Evolutionary conservation across 2,329 filamentous ascomycete genomes (phyloP), one percentile per base, ranked within the genome.

Genomic region (Trichoderma breve): DNA sequence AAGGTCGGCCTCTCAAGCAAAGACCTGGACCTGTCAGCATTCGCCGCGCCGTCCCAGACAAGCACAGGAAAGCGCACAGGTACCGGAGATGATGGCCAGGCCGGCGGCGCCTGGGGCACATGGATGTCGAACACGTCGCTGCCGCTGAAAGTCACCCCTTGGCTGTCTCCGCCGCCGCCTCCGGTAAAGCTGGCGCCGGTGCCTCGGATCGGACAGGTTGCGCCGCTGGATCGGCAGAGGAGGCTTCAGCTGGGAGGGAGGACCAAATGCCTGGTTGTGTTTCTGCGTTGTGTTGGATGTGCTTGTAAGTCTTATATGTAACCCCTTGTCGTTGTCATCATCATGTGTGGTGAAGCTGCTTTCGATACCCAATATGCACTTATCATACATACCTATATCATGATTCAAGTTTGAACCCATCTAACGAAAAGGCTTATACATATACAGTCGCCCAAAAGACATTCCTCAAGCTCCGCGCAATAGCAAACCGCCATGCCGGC

Each of bases 1-100:
- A 89, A 88, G 77, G 84, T 84, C 65, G 88, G 88, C 77, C 78
- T 90, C 70, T 83, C 86, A 51, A 85, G 82, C 79, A 81, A 89
- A 74, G 79, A 84, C 61, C 80, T 89, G 71, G 81, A 85, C 67
- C 80, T 83, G 34, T 74, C 78, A 43, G 75, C 72, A 24, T 71
- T 83, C 47, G 74, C 78, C 53, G 74, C 72, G 18, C 72, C 79
- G 70, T 53, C 71, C 34, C 32, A 73, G 69, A 39, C 77, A 78
- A 78, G 14, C 15, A 53, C 43, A 32, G 28, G 8, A 32, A 30
- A 28, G 11, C 5, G 6, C 63, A 24, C 21, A 21, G 47, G 11
- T 11, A 12, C 43, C 43, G 47, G 21, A 51, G 18, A 57, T 30
- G 15, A 57, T 57, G 26, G 15, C 15, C 9, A 24, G 24, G 21